phyloP scores from a whole-genome alignment of 768 basidiomycete species.

The Arthromyces matolae region DNA sequence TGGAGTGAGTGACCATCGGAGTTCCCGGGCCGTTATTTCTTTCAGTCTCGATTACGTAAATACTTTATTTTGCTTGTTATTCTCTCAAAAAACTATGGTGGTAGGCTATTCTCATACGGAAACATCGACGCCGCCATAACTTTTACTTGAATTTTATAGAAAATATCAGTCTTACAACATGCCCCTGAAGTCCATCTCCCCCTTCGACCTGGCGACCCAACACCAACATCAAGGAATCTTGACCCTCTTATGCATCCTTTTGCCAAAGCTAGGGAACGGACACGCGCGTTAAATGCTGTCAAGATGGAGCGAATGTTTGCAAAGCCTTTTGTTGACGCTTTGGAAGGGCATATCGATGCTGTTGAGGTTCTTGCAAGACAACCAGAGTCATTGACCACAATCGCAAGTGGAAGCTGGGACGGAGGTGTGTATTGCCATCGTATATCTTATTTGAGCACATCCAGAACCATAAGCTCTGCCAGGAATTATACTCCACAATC shows the following conservation, averaged over 20 bases:
- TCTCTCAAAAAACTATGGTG: conserved; percentile 5
- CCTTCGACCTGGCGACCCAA: conserved; percentile 73
- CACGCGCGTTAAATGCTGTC: conserved; percentile 87
- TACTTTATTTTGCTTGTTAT: conserved; percentile 1
- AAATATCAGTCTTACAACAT: conserved; percentile 87
- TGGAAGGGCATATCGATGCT: conserved; percentile 94
- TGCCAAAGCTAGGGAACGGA: conserved; percentile 87
- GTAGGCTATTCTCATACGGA: no score
- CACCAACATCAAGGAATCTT: conserved; percentile 86
- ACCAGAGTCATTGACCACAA: conserved; percentile 65
- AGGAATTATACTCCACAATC: conserved; percentile 87
- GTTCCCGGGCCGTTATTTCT: background rate
- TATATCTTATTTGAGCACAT: background rate
- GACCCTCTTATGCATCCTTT: conserved; percentile 97
- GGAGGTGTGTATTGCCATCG: conserved; percentile 61
- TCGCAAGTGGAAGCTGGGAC: conserved; percentile 94
- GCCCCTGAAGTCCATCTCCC: conserved; percentile 73
- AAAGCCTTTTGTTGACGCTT: conserved; percentile 87
- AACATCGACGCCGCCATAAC: no score
- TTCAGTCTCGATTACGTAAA: conserved; percentile 6
- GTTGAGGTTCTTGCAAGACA: conserved; percentile 82
- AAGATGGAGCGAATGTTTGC: conserved; percentile 98
- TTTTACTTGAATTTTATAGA: conserved; percentile 39
- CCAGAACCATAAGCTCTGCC: no score
- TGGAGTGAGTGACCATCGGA: background rate